These are phyloP conservation scores for Climacium dendroides DNA, from an alignment of 225 moss, liverwort and hornwort genomes.

Conservation along the genomic window DNA sequence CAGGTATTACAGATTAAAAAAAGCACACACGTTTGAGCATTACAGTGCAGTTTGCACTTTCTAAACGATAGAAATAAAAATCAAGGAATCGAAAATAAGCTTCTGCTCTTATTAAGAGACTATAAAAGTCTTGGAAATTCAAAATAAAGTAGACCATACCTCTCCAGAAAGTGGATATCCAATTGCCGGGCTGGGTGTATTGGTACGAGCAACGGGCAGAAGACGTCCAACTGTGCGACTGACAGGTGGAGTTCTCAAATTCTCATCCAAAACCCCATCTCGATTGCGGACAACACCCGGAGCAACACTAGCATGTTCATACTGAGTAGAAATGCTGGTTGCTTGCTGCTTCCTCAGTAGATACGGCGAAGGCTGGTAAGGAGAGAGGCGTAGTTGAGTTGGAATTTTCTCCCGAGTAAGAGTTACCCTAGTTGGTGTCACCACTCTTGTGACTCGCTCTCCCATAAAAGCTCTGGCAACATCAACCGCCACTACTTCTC, in stretches of 20 bases:
- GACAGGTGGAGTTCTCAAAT: slow-evolving; percentile 55
- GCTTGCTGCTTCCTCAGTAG: slow-evolving; percentile 34
- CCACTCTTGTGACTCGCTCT: slow-evolving; percentile 47
- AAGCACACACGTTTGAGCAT: neutral
- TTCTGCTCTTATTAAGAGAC: neutral
- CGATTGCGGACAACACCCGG: slow-evolving; percentile 17
- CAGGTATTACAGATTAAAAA: neutral
- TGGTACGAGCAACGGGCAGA: slow-evolving; percentile 24
- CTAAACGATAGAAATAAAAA: neutral
- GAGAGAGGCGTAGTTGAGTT: slow-evolving; percentile 26
- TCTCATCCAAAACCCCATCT: slow-evolving; percentile 43
- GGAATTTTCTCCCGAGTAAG: slow-evolving; percentile 39
- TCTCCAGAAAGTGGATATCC: slow-evolving; percentile 55
- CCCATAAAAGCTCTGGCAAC: slow-evolving; percentile 94
- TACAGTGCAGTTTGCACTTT: neutral
- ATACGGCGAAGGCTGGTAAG: slow-evolving; percentile 49
- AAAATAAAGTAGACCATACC: slow-evolving; percentile 9
- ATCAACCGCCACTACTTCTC: slow-evolving; percentile 59
- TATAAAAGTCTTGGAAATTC: neutral
- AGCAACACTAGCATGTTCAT: slow-evolving; percentile 3
- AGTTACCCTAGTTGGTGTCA: slow-evolving; percentile 41
- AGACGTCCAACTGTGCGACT: slow-evolving; percentile 33
- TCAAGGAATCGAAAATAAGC: neutral
- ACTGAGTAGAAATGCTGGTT: slow-evolving; percentile 25
- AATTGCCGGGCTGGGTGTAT: slow-evolving; percentile 58